phyloP scores from a whole-genome alignment of 805 yeast genomes.

The Candida maltosa region DNA sequence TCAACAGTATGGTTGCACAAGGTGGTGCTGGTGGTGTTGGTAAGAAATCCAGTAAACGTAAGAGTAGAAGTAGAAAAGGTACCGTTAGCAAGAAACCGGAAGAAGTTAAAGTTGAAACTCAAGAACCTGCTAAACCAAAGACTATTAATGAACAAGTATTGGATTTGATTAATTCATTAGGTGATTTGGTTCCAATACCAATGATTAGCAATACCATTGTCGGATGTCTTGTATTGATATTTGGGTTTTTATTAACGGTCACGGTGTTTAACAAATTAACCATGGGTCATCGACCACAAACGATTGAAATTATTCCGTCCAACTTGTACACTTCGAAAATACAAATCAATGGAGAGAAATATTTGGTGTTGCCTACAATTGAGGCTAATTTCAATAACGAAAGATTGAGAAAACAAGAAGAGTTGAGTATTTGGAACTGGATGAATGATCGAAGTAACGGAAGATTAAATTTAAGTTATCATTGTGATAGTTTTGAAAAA shows the following conservation, averaged over 20 bases:
- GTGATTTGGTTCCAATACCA: slow-evolving; percentile 26
- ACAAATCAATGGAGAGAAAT: slow-evolving; percentile 32
- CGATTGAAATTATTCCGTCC: slow-evolving; percentile 6
- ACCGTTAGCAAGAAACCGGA: slow-evolving; percentile 9
- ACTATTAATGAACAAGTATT: slow-evolving; percentile 15
- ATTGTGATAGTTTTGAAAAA: slow-evolving; percentile 3
- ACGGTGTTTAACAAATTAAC: not conserved
- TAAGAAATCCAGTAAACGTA: slow-evolving; percentile 9
- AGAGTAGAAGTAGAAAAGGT: slow-evolving; percentile 10
- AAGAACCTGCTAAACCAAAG: slow-evolving; percentile 15
- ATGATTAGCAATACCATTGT: slow-evolving; percentile 17
- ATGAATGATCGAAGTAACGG: slow-evolving; percentile 36
- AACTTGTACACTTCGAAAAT: slow-evolving; percentile 12
- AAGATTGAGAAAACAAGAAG: slow-evolving; percentile 41
- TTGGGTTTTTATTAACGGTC: slow-evolving; percentile 12
- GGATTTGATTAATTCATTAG: slow-evolving; percentile 20
- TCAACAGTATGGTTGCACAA: slow-evolving; percentile 35
- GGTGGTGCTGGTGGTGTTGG: slow-evolving; percentile 7
- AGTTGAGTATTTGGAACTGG: slow-evolving; percentile 74
- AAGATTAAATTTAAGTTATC: slow-evolving; percentile 7
- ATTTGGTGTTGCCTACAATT: slow-evolving; percentile 38
- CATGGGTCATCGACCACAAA: not conserved
- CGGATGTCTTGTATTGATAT: slow-evolving; percentile 19
- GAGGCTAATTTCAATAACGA: slow-evolving; percentile 25
- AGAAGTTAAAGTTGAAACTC: slow-evolving; percentile 8